Evolutionary conservation across 768 basidiomycete genomes (phyloP).

Genomic region (Guyanaporus albipodus): DNA sequence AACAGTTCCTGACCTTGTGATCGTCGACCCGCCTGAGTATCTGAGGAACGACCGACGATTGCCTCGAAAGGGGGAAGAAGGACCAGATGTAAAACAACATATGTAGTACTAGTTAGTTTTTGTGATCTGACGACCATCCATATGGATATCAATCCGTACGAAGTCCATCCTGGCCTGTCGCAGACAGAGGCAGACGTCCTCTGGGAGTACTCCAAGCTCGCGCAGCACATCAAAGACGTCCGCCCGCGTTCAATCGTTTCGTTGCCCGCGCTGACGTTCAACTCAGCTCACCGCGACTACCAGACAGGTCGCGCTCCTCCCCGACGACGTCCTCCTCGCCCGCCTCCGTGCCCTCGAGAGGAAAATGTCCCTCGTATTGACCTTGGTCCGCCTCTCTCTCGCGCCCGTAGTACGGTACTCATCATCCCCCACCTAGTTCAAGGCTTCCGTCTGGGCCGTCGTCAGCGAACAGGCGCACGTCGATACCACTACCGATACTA

Average conservation of each 20-base stretch:
- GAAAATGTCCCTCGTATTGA: slow-evolving; percentile 94
- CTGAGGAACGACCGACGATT: slow-evolving; percentile 38
- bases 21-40: slow-evolving; percentile 33
- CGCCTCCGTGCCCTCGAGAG: slow-evolving; percentile 80
- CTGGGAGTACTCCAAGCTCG: slow-evolving; percentile 91
- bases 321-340: slow-evolving; percentile 72
- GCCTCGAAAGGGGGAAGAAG: slow-evolving; percentile 2
- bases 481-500: too few species aligned
- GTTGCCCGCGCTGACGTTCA: neutral
- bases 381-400: slow-evolving; percentile 52
- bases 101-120: too few species aligned
- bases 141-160: slow-evolving; percentile 62
- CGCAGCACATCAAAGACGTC: slow-evolving; percentile 76
- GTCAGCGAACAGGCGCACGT: slow-evolving; percentile 72
- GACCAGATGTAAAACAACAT: too few species aligned
- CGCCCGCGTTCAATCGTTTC: neutral
- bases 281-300: slow-evolving; percentile 62
- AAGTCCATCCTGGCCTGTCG: slow-evolving; percentile 62
- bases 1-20: slow-evolving; percentile 38
- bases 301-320: slow-evolving; percentile 65
- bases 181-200: slow-evolving; percentile 73
- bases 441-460: slow-evolving; percentile 93
- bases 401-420: slow-evolving; percentile 1
- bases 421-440: slow-evolving; percentile 66
- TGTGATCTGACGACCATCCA: too few species aligned